Base-by-base conservation (phyloP, 805 yeast species). In the Pichia gijzeniarum region DNA sequence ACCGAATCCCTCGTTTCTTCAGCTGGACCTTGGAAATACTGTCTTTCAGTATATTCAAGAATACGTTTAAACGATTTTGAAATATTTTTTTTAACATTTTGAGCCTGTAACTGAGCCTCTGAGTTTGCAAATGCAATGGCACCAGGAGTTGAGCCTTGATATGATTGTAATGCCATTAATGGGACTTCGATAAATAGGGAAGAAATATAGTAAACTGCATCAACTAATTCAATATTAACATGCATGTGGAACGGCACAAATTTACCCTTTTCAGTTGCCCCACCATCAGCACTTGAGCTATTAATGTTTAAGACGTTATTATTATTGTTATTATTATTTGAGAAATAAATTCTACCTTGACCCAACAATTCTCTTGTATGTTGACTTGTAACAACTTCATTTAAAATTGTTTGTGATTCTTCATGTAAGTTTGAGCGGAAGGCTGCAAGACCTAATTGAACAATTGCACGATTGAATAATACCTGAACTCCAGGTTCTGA, bases 201-300 rank as follows among this genome's bases (percentile, higher is more conserved):
- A 48, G 87, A 74, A 12, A 98, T 93, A 73, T 89, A 78, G 74
- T 84, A 91, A 40, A 87, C 95, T 63, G 95, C 85, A 69, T 93
- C 99, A 54, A 93, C 76, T 59, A 93, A 79, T 72, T 95, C 98
- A 57, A 91, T 73, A 69, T 93, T 93, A 66, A 93, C 91, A 70
- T 93, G 99, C 85, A 88, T 89, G 70, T 93, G 99, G 83, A 85
- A 93, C 48, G 99, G 99, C 63, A 93, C 74, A 63, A 89, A 77
- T 63, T 90, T 81, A 68, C 82, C 91, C 58, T 74, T 79, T 60
- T 85, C 95, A 37, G n/a, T 33, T 33, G 41, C 19, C 18, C 28
- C 27, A 28, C 12, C 30, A 27, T 28, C 38, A 27, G 19, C 22
- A 14, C 14, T 6, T 25, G 41, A 31, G 10, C 9, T 10, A 25